phyloP scores from a whole-genome alignment of 176 grass and related monocot species.

The Eleusine indica region DNA sequence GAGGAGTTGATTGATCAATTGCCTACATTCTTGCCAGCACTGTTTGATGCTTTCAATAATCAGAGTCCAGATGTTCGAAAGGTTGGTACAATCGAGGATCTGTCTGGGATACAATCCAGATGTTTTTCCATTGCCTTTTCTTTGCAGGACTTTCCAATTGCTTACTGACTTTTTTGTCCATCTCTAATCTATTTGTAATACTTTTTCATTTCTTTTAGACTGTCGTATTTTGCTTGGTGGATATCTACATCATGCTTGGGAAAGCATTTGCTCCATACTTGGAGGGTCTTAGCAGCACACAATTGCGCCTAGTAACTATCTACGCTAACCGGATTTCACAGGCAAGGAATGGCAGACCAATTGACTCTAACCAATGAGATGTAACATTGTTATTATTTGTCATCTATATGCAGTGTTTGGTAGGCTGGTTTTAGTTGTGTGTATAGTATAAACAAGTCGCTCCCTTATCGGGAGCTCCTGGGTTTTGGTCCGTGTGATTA shows the following conservation, averaged over 20 bases:
- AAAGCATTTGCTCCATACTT: constrained; percentile 84
- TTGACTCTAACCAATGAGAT: constrained; percentile 64
- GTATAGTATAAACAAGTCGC: constrained; percentile 60
- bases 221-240: constrained; percentile 97
- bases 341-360: constrained; percentile 65
- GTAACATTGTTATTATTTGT: constrained; percentile 46
- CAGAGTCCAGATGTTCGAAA: constrained; percentile 97
- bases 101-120: background rate
- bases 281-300: constrained; percentile 89
- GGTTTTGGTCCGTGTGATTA: constrained; percentile 49
- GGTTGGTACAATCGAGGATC: constrained; percentile 41
- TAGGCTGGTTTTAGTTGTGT: constrained; percentile 65
- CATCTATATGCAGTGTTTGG: constrained; percentile 53
- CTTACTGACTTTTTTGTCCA: constrained; percentile 6
- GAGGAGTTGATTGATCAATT: constrained; percentile 90
- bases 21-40: constrained; percentile 86
- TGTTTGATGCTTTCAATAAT: constrained; percentile 96
- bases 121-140: background rate
- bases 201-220: constrained; percentile 42
- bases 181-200: background rate
- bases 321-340: constrained; percentile 94
- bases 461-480: constrained; percentile 28
- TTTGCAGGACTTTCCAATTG: background rate
- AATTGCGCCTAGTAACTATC: constrained; percentile 85
- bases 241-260: constrained; percentile 95